Percentiles rank a stretch among this genome's conserved stretches.
These are phyloP conservation scores for Torulaspora pretoriensis DNA, from an alignment of 1,139 yeast species.

Conservation along the genomic window DNA sequence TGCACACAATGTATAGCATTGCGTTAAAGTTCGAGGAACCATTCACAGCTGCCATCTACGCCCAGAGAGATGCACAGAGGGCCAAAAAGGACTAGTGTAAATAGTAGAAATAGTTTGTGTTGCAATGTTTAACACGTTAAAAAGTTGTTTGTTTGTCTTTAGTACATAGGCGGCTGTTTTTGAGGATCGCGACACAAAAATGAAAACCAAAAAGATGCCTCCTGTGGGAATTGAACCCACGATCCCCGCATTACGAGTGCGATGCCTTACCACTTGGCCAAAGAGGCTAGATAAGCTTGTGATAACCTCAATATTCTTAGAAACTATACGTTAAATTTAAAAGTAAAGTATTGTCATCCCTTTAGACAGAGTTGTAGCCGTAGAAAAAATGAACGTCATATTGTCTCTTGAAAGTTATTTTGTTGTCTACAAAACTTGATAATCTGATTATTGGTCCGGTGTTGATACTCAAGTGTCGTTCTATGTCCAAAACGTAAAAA, in stretches of 20 bases:
- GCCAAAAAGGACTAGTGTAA: conserved; percentile 8
- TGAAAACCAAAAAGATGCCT: conserved; percentile 37
- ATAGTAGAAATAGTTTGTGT: not conserved
- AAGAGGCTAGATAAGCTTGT: conserved; percentile 32
- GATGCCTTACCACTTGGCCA: conserved; percentile 65
- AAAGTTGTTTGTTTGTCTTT: not conserved
- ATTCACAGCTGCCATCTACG: conserved; percentile 84
- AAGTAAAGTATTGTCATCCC: too few relatives aligned
- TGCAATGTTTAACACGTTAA: not conserved
- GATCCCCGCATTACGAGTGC: conserved; percentile 65
- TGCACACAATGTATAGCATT: conserved; percentile 72
- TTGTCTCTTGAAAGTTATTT: too few relatives aligned
- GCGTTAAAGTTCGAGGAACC: conserved; percentile 94
- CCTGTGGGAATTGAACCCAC: conserved; percentile 59
- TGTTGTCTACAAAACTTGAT: too few relatives aligned
- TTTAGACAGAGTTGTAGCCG: too few relatives aligned
- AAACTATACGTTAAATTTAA: too few relatives aligned
- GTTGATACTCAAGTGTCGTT: not conserved
- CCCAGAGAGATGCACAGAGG: conserved; percentile 50
- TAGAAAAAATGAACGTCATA: not conserved
- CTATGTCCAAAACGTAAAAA: not conserved
- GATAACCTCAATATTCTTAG: too few relatives aligned
- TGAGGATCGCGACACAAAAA: not conserved
- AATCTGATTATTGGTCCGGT: too few relatives aligned
- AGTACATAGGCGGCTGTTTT: not conserved